A percentile compares a stretch with the other conserved stretches of the same genome.
Conservation (phyloP, 306 rosid species). For the Myrica gale region DNA sequence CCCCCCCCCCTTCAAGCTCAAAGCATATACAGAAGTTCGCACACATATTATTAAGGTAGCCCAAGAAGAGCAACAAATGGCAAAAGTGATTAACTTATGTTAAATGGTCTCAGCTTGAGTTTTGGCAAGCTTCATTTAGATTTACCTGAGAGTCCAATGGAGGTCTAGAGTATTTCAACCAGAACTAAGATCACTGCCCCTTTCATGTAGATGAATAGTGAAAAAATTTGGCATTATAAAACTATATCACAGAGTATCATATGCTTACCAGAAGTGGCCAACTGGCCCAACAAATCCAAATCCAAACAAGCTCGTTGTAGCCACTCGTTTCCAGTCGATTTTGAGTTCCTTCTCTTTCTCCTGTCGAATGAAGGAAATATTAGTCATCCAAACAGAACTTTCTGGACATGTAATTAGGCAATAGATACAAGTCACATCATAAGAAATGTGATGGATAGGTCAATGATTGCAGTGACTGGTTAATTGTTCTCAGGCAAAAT, state of each 20-base stretch:
- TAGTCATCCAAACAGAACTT: slow-evolving; percentile 17
- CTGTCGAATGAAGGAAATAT: slow-evolving; percentile 23
- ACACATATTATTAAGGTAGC: too few species aligned
- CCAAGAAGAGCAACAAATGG: neutral
- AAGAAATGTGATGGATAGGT: neutral
- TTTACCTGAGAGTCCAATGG: neutral
- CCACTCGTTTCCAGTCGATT: slow-evolving; percentile 61
- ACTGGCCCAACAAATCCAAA: slow-evolving; percentile 63
- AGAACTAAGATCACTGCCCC: neutral
- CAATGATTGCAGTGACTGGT: neutral
- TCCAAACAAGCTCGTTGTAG: slow-evolving; percentile 54
- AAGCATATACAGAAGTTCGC: too few species aligned
- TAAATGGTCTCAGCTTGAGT: neutral
- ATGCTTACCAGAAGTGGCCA: slow-evolving; percentile 60
- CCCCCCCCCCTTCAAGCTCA: neutral
- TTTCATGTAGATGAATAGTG: neutral
- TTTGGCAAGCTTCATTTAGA: slow-evolving; percentile 3
- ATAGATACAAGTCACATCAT: slow-evolving; percentile 8
- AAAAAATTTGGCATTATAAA: neutral
- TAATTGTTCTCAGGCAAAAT: neutral
- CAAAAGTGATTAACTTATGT: neutral
- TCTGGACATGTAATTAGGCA: neutral
- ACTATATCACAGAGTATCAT: neutral
- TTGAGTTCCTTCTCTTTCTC: slow-evolving; percentile 41
- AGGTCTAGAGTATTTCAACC: neutral